phyloP scores from a whole-genome alignment of 805 yeast genomes.

The Suhomyces tanzawaensis region DNA sequence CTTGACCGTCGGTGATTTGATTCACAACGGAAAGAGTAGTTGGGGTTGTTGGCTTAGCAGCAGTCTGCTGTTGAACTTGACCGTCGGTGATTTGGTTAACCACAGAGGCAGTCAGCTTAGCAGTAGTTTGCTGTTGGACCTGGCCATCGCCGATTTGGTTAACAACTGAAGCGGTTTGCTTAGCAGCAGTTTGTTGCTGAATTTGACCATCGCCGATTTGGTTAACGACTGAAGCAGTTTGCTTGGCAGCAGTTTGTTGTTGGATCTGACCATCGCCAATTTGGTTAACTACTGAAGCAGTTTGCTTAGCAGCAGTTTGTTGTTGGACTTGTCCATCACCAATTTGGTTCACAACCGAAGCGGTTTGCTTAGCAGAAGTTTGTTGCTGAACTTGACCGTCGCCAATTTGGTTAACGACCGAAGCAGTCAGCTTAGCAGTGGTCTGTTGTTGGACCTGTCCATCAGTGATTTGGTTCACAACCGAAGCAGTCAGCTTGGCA shows the following conservation, averaged over 20 bases:
- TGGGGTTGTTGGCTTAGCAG: conserved; percentile 8
- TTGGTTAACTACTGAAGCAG: conserved; percentile 25
- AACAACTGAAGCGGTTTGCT: conserved; percentile 20
- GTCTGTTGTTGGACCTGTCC: conserved; percentile 30
- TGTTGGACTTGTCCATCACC: conserved; percentile 33
- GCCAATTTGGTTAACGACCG: conserved; percentile 6
- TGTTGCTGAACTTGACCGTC: conserved; percentile 33
- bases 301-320: conserved; percentile 13
- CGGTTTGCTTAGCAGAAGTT: conserved; percentile 14
- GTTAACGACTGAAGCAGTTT: conserved; percentile 34
- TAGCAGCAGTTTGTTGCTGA: conserved; percentile 28
- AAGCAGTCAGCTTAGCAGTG: conserved; percentile 14
- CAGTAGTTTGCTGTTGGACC: conserved; percentile 12
- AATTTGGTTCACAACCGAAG: conserved; percentile 22
- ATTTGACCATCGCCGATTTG: conserved; percentile 39
- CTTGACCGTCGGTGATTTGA: conserved; percentile 38
- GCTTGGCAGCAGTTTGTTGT: conserved; percentile 18
- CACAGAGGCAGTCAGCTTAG: conserved; percentile 26
- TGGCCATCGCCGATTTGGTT: conserved; percentile 47
- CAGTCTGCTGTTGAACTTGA: conserved; percentile 30
- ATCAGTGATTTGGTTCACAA: conserved; percentile 24
- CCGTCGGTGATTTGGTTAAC: conserved; percentile 33
- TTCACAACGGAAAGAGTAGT: conserved; percentile 21
- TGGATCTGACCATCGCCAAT: conserved; percentile 37
- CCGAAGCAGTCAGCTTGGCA: conserved; percentile 15